phyloP scores from a whole-genome alignment of 139 green algal genomes.

The Chlorella ohadii region DNA sequence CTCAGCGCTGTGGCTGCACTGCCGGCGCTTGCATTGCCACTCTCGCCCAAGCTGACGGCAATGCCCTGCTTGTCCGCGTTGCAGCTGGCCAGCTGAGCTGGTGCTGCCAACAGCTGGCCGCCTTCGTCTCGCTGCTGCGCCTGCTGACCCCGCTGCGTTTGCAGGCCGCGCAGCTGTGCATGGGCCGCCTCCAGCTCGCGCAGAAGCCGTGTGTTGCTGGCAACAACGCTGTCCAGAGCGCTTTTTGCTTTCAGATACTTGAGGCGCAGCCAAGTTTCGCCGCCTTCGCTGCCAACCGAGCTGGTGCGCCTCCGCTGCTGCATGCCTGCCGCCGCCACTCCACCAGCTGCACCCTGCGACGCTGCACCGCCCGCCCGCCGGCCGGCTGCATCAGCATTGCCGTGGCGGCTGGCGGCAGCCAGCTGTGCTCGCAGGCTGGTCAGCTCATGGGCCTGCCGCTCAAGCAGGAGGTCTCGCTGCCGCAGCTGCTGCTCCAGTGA shows the following conservation, averaged over 20 bases:
- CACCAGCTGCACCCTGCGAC: background rate
- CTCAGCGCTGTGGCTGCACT: background rate
- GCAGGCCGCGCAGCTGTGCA: background rate
- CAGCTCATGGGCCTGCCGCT: background rate
- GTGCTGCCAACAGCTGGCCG: no score
- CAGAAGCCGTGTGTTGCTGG: constrained; percentile 19
- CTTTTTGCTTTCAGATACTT: constrained; percentile 22
- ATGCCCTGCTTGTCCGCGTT: background rate
- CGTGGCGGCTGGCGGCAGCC: background rate
- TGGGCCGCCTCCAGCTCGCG: constrained; percentile 4
- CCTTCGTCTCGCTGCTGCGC: background rate
- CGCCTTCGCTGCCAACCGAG: background rate
- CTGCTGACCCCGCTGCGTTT: background rate
- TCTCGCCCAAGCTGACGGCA: background rate
- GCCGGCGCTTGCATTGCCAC: background rate
- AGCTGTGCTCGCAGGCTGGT: background rate
- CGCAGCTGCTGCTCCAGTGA: background rate
- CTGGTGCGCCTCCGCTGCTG: background rate
- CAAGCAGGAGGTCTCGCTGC: background rate
- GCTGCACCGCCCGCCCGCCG: background rate
- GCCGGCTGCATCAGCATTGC: background rate
- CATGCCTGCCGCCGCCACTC: background rate
- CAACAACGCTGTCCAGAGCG: background rate
- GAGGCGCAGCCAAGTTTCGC: background rate
- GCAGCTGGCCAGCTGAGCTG: no score